phyloP scores from a whole-genome alignment of 2,329 filamentous ascomycete species.

The Byssochlamys sp. region DNA sequence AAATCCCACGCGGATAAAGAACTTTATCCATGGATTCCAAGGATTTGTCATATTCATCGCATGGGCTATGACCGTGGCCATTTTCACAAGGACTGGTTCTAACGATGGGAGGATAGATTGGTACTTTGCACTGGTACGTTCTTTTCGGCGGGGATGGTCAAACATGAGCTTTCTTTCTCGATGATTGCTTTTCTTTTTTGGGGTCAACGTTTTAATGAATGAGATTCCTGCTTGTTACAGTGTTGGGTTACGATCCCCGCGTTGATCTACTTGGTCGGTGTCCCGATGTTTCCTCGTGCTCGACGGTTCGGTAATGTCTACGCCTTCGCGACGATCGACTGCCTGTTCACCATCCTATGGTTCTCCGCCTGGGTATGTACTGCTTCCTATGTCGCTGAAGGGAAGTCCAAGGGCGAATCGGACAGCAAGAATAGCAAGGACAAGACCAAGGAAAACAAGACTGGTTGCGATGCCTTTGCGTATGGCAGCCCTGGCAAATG shows the following conservation, averaged over 20 bases:
- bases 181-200: not conserved
- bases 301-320: constrained; percentile 51
- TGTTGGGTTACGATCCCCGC: constrained; percentile 52
- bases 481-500: constrained; percentile 49
- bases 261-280: constrained; percentile 50
- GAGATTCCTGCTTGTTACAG: constrained; percentile 24
- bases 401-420: constrained; percentile 42
- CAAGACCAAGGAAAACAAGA: constrained; percentile 30
- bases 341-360: constrained; percentile 48
- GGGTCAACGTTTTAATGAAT: not conserved
- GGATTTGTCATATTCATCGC: constrained; percentile 49
- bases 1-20: constrained; percentile 48
- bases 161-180: not conserved
- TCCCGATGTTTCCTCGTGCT: constrained; percentile 52
- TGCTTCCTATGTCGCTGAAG: constrained; percentile 47
- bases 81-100: constrained; percentile 46
- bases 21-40: constrained; percentile 45
- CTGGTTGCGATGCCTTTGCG: constrained; percentile 46
- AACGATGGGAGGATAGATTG: constrained; percentile 48
- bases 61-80: constrained; percentile 48
- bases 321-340: constrained; percentile 48
- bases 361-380: constrained; percentile 50
- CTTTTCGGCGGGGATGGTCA: not conserved
- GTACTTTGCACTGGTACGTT: constrained; percentile 49
- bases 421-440: constrained; percentile 21